Conservation (phyloP, 2,329 filamentous ascomycete species). For the Cladosporium sp. region DNA sequence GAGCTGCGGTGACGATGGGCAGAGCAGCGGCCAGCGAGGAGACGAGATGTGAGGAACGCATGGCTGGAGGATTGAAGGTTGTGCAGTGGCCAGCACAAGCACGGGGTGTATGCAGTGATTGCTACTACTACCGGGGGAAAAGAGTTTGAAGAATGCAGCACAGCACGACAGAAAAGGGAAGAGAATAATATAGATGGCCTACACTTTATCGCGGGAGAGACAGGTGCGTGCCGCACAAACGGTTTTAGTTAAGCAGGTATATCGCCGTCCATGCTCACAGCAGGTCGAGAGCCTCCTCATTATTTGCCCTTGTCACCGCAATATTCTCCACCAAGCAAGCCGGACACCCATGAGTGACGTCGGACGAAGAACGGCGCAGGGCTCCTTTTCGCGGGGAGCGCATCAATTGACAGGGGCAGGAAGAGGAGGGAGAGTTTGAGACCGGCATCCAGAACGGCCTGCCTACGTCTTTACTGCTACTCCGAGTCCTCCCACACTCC, state of each 20-base stretch:
- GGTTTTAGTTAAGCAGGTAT: not conserved
- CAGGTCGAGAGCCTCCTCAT: not conserved
- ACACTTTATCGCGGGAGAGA: not conserved
- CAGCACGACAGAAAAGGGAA: not conserved
- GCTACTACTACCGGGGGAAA: not conserved
- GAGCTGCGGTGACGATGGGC: conserved; percentile 10
- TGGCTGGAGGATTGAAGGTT: not conserved
- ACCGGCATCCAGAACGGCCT: not conserved
- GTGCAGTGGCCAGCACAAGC: conserved; percentile 13
- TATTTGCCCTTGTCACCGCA: not conserved
- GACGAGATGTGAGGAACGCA: conserved; percentile 16
- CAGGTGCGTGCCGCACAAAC: not conserved
- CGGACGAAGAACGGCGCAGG: not conserved
- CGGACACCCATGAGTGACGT: not conserved
- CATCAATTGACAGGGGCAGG: not conserved
- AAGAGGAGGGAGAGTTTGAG: not conserved
- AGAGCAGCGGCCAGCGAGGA: conserved; percentile 16
- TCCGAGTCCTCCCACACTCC: not conserved
- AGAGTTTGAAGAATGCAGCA: not conserved
- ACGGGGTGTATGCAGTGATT: not conserved
- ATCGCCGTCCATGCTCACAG: not conserved
- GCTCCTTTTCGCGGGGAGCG: conserved; percentile 1
- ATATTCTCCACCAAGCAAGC: not conserved
- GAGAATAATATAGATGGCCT: not conserved
- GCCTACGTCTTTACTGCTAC: not conserved